phyloP scores from a whole-genome alignment of 306 rosid species.

The Cucurbita pepo region DNA sequence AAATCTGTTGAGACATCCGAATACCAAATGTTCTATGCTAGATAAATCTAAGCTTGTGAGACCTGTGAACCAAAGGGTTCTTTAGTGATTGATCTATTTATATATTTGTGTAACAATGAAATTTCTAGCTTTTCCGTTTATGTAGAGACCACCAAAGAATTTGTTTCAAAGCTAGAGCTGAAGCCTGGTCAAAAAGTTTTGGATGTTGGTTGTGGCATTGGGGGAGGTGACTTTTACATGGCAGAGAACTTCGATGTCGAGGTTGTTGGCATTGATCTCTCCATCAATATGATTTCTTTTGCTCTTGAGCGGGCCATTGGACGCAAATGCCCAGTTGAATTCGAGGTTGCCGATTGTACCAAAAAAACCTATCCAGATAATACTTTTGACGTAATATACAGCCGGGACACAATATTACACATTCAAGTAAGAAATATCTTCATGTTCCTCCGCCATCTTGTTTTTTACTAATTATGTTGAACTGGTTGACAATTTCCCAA shows the following conservation, averaged over 20 bases:
- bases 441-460: background rate
- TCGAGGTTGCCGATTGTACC: constrained; percentile 88
- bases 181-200: constrained; percentile 77
- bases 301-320: constrained; percentile 89
- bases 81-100: background rate
- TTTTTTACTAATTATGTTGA: background rate
- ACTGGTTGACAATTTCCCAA: background rate
- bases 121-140: background rate
- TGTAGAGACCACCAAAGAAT: constrained; percentile 79
- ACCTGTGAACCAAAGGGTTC: background rate
- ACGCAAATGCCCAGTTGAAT: constrained; percentile 56
- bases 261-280: constrained; percentile 86
- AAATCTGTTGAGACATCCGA: background rate
- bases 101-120: background rate
- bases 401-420: constrained; percentile 80
- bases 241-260: constrained; percentile 66
- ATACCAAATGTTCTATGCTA: background rate
- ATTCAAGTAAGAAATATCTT: constrained; percentile 44
- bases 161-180: constrained; percentile 56
- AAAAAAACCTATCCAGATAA: constrained; percentile 57
- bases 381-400: constrained; percentile 70
- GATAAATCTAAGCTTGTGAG: background rate
- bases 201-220: constrained; percentile 96
- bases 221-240: constrained; percentile 96
- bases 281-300: constrained; percentile 84